Percentiles rank a stretch among this genome's conserved stretches.
phyloP scores from a whole-genome alignment of 2,329 filamentous ascomycete genomes.

The Colletotrichum cuscutae region DNA sequence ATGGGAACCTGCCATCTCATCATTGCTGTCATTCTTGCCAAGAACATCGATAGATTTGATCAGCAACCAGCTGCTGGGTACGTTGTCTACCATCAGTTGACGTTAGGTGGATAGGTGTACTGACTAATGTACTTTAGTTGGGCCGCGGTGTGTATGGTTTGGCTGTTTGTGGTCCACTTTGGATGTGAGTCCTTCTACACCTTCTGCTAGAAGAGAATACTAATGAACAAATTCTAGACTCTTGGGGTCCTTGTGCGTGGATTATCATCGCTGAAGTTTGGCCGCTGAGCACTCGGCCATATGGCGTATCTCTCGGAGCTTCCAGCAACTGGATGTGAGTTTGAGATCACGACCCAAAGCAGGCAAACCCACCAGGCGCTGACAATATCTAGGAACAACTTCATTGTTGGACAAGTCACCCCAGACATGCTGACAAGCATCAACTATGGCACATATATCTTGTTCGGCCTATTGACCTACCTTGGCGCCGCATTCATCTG shows the following conservation, averaged over 20 bases:
- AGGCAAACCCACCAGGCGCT: background rate
- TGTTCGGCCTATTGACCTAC: slow-evolving; percentile 74
- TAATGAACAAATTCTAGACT: slow-evolving; percentile 53
- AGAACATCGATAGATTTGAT: slow-evolving; percentile 68
- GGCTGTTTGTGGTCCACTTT: slow-evolving; percentile 80
- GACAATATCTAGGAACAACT: slow-evolving; percentile 57
- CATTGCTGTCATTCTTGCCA: slow-evolving; percentile 75
- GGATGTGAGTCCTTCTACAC: slow-evolving; percentile 70
- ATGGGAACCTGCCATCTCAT: slow-evolving; percentile 78
- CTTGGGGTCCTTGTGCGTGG: slow-evolving; percentile 80
- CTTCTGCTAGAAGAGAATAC: slow-evolving; percentile 57
- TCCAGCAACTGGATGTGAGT: slow-evolving; percentile 72
- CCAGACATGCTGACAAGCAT: slow-evolving; percentile 74
- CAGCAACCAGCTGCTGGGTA: slow-evolving; percentile 61
- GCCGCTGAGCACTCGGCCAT: slow-evolving; percentile 75
- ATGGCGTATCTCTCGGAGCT: slow-evolving; percentile 76
- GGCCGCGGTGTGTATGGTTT: slow-evolving; percentile 75
- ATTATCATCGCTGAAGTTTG: slow-evolving; percentile 80
- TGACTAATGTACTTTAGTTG: slow-evolving; percentile 50
- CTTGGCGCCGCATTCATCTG: slow-evolving; percentile 71
- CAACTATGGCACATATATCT: slow-evolving; percentile 76
- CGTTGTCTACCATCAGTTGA: background rate
- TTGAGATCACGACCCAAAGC: background rate
- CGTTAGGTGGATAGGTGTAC: background rate
- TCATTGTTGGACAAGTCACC: slow-evolving; percentile 75